Evolutionary conservation across 1,284 basidiomycete species (phyloP).

Genomic region (Sporisorium exsertum): DNA sequence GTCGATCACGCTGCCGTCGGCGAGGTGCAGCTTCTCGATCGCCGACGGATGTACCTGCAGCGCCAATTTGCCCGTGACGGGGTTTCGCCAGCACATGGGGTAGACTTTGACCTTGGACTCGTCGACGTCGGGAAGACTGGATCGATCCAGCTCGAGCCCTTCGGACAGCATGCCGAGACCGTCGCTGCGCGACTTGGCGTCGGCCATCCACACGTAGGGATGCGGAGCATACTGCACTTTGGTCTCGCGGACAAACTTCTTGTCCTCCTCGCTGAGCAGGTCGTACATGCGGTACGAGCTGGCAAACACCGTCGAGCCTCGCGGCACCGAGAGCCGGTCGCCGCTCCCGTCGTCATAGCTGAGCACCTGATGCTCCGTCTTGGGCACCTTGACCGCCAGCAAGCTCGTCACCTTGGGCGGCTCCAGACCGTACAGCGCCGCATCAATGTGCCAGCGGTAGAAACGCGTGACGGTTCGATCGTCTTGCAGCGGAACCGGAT

Average conservation of each 20-base stretch:
- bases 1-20: conserved; percentile 4
- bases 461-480: not conserved
- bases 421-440: conserved; percentile 6
- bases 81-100: conserved; percentile 11
- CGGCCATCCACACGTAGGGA: conserved; percentile 8
- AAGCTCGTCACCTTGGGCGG: conserved; percentile 9
- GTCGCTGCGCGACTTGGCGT: conserved; percentile 9
- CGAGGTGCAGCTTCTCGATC: conserved; percentile 5
- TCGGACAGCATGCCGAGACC: conserved; percentile 6
- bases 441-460: conserved; percentile 12
- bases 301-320: conserved; percentile 8
- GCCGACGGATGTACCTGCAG: conserved; percentile 11
- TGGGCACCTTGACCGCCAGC: conserved; percentile 9
- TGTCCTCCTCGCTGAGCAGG: conserved; percentile 13
- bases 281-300: conserved; percentile 9
- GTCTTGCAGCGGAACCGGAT: not conserved
- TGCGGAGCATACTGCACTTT: conserved; percentile 8
- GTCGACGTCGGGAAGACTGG: not conserved
- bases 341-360: conserved; percentile 7
- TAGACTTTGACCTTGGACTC: conserved; percentile 4
- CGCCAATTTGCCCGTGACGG: conserved; percentile 1
- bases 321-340: conserved; percentile 1
- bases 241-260: conserved; percentile 10
- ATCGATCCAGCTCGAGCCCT: conserved; percentile 5
- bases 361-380: conserved; percentile 1